phyloP scores from a whole-genome alignment of 129 eudicot species.

The Flaveria brownii region DNA sequence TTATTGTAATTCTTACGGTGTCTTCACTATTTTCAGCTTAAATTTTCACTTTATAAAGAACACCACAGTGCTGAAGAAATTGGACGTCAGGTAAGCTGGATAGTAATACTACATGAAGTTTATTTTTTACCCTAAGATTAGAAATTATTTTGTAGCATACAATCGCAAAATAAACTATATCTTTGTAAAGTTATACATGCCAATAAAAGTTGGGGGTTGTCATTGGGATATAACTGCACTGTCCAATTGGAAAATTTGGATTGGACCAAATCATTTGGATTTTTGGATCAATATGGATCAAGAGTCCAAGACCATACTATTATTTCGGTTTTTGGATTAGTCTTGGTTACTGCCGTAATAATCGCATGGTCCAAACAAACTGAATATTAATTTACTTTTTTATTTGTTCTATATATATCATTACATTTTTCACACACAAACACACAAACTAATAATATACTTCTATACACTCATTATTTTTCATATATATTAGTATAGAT shows the following conservation, averaged over 20 bases:
- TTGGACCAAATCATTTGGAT: conserved; percentile 1
- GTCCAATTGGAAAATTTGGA: neutral
- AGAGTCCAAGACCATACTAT: neutral
- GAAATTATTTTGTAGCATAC: neutral
- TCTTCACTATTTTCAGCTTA: conserved; percentile 40
- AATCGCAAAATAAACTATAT: neutral
- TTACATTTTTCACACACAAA: neutral
- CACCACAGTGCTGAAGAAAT: conserved; percentile 57
- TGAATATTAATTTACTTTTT: neutral
- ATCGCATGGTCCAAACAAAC: neutral
- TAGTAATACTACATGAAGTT: neutral
- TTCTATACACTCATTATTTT: neutral
- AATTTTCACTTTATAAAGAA: conserved; percentile 47
- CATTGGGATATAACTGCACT: neutral
- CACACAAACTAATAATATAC: neutral
- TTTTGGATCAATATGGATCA: neutral
- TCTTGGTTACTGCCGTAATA: neutral
- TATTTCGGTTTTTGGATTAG: neutral
- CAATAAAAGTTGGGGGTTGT: neutral
- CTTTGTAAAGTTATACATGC: neutral
- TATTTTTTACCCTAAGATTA: neutral
- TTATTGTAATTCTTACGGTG: neutral
- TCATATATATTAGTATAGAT: neutral
- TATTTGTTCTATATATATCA: neutral
- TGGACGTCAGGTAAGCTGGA: conserved; percentile 55